These are phyloP conservation scores for Sporisorium iseilematis-ciliati DNA, from an alignment of 1,284 basidiomycete species.

Conservation along the genomic window DNA sequence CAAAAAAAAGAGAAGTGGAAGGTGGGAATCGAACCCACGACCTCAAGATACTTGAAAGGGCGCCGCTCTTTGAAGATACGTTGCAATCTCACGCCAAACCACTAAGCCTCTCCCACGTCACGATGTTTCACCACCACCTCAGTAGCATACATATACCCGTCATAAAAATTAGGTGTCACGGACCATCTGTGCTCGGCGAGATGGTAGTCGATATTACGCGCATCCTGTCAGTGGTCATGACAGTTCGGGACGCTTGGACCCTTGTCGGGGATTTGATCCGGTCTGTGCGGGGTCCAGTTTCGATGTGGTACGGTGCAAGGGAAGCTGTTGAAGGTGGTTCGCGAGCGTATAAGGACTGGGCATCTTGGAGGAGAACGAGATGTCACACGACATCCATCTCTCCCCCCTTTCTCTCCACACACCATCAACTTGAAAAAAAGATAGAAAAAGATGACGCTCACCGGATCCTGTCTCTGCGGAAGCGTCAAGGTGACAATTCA, in stretches of 20 bases:
- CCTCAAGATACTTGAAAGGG: constrained; percentile 45
- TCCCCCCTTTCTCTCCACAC: background rate
- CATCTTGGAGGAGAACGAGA: background rate
- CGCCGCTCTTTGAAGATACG: constrained; percentile 15
- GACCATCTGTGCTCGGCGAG: background rate
- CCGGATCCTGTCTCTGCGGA: constrained; percentile 39
- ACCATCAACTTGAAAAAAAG: background rate
- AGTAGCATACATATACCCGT: too few species aligned
- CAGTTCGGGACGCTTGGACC: too few species aligned
- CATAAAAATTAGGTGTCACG: too few species aligned
- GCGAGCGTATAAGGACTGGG: too few species aligned
- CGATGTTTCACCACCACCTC: too few species aligned
- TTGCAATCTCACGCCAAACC: constrained; percentile 64
- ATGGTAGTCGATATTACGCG: too few species aligned
- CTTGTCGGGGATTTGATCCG: too few species aligned
- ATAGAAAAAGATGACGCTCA: constrained; percentile 29
- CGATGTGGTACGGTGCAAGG: too few species aligned
- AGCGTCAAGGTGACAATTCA: constrained; percentile 31
- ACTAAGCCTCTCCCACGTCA: constrained; percentile 58
- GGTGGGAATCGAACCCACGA: constrained; percentile 62
- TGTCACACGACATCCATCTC: constrained; percentile 7
- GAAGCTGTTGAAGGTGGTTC: too few species aligned
- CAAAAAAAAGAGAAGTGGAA: constrained; percentile 44
- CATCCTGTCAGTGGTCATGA: too few species aligned
- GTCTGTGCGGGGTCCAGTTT: too few species aligned